Percentiles rank a stretch among this genome's conserved stretches.
phyloP scores from a whole-genome alignment of 345 rosid species.

The Sonneratia caseolaris region DNA sequence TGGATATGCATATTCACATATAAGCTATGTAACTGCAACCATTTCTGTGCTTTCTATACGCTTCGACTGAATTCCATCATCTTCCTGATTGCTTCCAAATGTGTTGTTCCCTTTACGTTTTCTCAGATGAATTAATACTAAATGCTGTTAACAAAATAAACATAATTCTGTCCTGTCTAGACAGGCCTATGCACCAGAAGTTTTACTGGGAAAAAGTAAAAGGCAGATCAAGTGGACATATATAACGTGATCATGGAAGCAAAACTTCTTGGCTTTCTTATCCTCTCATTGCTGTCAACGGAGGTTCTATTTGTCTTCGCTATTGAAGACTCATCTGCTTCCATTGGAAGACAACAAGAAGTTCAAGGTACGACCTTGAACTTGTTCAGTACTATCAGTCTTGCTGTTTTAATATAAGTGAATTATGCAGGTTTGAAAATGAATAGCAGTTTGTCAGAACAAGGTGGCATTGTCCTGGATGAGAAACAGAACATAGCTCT shows the following conservation, averaged over 20 bases:
- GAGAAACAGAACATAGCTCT: background rate
- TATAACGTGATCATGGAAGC: slow-evolving; percentile 9
- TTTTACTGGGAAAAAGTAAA: background rate
- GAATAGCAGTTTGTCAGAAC: background rate
- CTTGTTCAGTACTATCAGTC: background rate
- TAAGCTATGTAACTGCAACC: background rate
- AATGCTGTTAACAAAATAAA: background rate
- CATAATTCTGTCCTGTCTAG: background rate
- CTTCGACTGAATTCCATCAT: background rate
- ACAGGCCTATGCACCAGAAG: background rate
- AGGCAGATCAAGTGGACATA: background rate
- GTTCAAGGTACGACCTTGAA: slow-evolving; percentile 12
- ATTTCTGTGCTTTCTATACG: background rate
- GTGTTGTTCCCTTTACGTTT: background rate
- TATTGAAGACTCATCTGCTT: slow-evolving; percentile 6
- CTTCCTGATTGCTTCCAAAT: background rate
- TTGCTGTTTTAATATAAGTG: background rate
- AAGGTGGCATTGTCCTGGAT: background rate
- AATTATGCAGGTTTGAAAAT: slow-evolving; percentile 12
- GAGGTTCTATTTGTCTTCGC: slow-evolving; percentile 8
- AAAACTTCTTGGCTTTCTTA: slow-evolving; percentile 12
- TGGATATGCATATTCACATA: background rate
- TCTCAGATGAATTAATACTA: background rate
- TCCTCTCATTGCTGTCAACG: slow-evolving; percentile 13
- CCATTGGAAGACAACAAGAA: slow-evolving; percentile 3